A percentile compares a stretch with the other conserved stretches of the same genome.
These are phyloP conservation scores for Heliamphora exappendiculata DNA, from an alignment of 148 eudicot genomes.

Conservation along the genomic window DNA sequence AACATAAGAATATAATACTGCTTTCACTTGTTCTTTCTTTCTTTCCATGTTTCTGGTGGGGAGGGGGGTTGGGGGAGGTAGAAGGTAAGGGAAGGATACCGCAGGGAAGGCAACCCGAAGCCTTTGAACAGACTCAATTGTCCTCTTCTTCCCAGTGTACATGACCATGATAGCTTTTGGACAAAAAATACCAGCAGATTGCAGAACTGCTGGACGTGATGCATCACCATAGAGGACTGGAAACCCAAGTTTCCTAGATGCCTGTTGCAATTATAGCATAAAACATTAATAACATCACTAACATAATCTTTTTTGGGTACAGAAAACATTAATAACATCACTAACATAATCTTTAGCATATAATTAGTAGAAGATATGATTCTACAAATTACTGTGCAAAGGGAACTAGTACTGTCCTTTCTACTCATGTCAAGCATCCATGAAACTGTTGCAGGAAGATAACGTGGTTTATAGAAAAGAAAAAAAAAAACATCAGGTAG, in stretches of 20 bases:
- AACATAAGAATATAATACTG: background rate
- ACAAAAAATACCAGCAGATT: slow-evolving; percentile 83
- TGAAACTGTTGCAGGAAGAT: background rate
- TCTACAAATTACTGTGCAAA: background rate
- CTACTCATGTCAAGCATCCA: background rate
- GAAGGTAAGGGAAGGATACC: slow-evolving; percentile 26
- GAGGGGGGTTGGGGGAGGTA: background rate
- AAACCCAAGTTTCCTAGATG: slow-evolving; percentile 80
- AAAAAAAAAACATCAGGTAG: background rate
- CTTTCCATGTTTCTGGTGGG: background rate
- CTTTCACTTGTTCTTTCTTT: background rate
- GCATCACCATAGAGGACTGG: slow-evolving; percentile 96
- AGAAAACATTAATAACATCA: background rate
- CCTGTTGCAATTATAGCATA: slow-evolving; percentile 29
- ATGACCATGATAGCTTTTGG: slow-evolving; percentile 94
- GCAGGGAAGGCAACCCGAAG: slow-evolving; percentile 84
- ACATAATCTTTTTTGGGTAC: background rate
- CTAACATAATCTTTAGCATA: background rate
- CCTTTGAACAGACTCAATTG: slow-evolving; percentile 77
- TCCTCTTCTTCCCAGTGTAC: slow-evolving; percentile 67
- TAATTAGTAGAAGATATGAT: background rate
- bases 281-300: background rate
- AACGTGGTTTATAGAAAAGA: background rate
- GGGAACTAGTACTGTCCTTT: background rate
- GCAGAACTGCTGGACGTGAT: slow-evolving; percentile 78